Conservation (phyloP, 1,139 yeast species). For the Hyphopichia pseudoburtonii region DNA sequence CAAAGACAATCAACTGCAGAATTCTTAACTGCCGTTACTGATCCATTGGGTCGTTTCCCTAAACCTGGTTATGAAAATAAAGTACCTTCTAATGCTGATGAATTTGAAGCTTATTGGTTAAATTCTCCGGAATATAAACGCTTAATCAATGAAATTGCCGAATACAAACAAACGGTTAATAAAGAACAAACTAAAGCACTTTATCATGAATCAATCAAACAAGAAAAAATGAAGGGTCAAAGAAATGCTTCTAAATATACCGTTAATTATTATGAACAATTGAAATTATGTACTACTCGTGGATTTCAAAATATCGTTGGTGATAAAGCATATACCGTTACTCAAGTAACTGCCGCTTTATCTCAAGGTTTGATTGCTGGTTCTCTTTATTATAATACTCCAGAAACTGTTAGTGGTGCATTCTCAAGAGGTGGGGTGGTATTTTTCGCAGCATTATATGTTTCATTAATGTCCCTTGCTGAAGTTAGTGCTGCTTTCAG, state of each 20-base stretch:
- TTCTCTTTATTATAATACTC: slow-evolving; percentile 51
- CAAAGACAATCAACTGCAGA: slow-evolving; percentile 61
- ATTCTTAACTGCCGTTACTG: slow-evolving; percentile 63
- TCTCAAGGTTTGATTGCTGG: slow-evolving; percentile 36
- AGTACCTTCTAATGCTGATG: slow-evolving; percentile 27
- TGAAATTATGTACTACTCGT: slow-evolving; percentile 26
- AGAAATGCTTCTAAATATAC: slow-evolving; percentile 31
- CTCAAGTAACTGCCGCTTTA: slow-evolving; percentile 25
- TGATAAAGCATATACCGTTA: slow-evolving; percentile 29
- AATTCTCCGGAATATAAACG: slow-evolving; percentile 18
- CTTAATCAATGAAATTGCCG: slow-evolving; percentile 19
- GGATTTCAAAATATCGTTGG: slow-evolving; percentile 26
- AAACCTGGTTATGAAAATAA: slow-evolving; percentile 45
- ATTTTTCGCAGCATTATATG: slow-evolving; percentile 57
- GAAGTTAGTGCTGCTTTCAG: slow-evolving; percentile 58
- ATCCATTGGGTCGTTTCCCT: slow-evolving; percentile 66
- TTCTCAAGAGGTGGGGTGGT: slow-evolving; percentile 59
- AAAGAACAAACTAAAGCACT: slow-evolving; percentile 8
- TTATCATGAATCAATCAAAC: slow-evolving; percentile 24
- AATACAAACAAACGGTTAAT: slow-evolving; percentile 11
- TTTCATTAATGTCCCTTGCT: slow-evolving; percentile 56
- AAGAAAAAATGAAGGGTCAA: slow-evolving; percentile 27
- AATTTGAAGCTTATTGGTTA: slow-evolving; percentile 26
- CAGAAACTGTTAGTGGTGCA: slow-evolving; percentile 47
- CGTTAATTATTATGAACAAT: slow-evolving; percentile 35